Percentiles rank a stretch among this genome's conserved stretches.
phyloP scores from a whole-genome alignment of 805 yeast genomes.

The Kazachstania africana region DNA sequence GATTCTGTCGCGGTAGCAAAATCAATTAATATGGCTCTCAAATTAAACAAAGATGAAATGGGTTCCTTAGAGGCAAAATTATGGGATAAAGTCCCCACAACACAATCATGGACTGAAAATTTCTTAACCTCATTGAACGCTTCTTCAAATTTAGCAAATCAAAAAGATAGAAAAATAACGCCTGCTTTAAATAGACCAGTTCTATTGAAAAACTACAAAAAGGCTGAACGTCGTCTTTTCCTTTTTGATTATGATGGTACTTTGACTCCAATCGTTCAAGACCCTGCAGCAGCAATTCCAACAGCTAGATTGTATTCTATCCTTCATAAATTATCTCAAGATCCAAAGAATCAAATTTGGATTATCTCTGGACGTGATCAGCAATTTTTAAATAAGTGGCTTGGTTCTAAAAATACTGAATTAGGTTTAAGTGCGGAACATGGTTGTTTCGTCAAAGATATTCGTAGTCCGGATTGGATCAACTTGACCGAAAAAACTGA shows the following conservation, averaged over 20 bases:
- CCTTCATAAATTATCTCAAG: constrained; percentile 49
- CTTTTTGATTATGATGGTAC: constrained; percentile 97
- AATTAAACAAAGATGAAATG: constrained; percentile 39
- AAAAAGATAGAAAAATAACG: constrained; percentile 41
- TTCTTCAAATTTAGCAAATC: constrained; percentile 31
- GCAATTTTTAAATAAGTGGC: constrained; percentile 75
- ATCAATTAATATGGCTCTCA: constrained; percentile 59
- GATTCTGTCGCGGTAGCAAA: constrained; percentile 89
- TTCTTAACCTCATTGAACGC: constrained; percentile 38
- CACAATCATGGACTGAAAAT: constrained; percentile 68
- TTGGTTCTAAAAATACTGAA: constrained; percentile 50
- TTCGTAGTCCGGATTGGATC: constrained; percentile 59
- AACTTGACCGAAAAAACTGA: constrained; percentile 74
- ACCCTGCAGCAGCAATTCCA: constrained; percentile 98
- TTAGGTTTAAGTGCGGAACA: constrained; percentile 93
- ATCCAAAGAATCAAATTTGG: constrained; percentile 84
- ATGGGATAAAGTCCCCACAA: constrained; percentile 57
- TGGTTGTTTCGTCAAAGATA: constrained; percentile 83
- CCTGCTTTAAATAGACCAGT: constrained; percentile 73
- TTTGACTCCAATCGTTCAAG: constrained; percentile 87
- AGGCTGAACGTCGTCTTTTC: constrained; percentile 60
- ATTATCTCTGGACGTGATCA: constrained; percentile 94
- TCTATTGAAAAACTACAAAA: constrained; percentile 45
- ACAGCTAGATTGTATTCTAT: constrained; percentile 55
- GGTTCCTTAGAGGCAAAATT: constrained; percentile 38